Evolutionary conservation across 805 yeast genomes (phyloP).

Genomic region (Ogataea populi-albae): DNA sequence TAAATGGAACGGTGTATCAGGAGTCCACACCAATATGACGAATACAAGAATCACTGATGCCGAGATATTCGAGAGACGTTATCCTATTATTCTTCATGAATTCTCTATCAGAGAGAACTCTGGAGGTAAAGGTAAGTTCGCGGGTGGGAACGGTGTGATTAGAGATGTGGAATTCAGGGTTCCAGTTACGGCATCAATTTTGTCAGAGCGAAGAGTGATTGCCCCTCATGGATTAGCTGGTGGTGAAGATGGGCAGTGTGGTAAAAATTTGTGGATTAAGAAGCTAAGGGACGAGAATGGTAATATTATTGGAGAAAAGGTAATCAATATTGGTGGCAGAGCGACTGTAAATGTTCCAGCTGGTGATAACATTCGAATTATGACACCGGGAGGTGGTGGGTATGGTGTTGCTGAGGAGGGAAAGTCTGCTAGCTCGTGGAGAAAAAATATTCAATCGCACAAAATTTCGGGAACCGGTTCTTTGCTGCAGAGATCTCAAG

Average conservation of each 20-base stretch:
- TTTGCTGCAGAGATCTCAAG: constrained; percentile 27
- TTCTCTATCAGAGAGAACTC: constrained; percentile 68
- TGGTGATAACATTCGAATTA: constrained; percentile 66
- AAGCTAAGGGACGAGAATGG: constrained; percentile 28
- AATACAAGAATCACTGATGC: constrained; percentile 91
- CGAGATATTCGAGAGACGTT: constrained; percentile 83
- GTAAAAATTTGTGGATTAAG: constrained; percentile 56
- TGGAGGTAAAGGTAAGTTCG: constrained; percentile 73
- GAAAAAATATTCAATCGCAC: constrained; percentile 12
- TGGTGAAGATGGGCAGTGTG: constrained; percentile 74
- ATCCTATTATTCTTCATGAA: constrained; percentile 75
- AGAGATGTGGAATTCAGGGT: constrained; percentile 80
- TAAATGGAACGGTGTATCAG: constrained; percentile 81
- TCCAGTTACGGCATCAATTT: constrained; percentile 71
- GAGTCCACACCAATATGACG: constrained; percentile 93
- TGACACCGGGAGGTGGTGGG: constrained; percentile 89
- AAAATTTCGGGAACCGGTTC: constrained; percentile 32
- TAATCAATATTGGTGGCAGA: constrained; percentile 66
- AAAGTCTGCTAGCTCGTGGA: constrained; percentile 1
- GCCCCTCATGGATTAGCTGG: constrained; percentile 88
- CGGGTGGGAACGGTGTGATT: constrained; percentile 84
- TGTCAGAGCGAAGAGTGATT: constrained; percentile 79
- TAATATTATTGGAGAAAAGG: constrained; percentile 33
- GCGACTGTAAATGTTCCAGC: constrained; percentile 52
- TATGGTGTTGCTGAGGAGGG: constrained; percentile 44